Percentiles rank a stretch among this genome's conserved stretches.
phyloP scores from a whole-genome alignment of 2,329 filamentous ascomycete genomes.

The Harringtonia aguacate region DNA sequence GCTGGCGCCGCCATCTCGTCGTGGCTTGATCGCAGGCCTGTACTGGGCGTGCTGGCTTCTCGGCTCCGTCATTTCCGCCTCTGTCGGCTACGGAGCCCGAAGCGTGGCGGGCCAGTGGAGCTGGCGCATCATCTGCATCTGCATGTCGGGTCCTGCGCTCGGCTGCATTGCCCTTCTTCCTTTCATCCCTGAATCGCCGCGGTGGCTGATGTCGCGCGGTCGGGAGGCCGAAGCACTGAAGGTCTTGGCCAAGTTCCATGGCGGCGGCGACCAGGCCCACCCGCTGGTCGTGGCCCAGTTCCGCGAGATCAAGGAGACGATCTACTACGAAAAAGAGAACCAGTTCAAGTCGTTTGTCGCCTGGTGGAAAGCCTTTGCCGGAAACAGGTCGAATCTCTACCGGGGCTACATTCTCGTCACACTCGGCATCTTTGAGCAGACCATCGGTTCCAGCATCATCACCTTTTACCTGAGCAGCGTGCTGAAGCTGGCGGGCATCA shows the following conservation, averaged over 20 bases:
- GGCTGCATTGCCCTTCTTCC: constrained; percentile 30
- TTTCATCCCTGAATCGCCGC: constrained; percentile 33
- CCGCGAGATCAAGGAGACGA: constrained; percentile 14
- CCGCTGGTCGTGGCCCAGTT: constrained; percentile 12
- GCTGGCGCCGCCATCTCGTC: constrained; percentile 18
- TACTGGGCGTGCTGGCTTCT: constrained; percentile 39
- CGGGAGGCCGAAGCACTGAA: constrained; percentile 28
- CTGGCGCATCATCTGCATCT: constrained; percentile 26
- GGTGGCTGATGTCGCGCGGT: constrained; percentile 37
- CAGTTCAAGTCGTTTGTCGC: background rate
- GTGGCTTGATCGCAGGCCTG: constrained; percentile 35
- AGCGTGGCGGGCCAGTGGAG: constrained; percentile 24
- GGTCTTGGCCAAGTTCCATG: constrained; percentile 38
- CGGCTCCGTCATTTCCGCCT: constrained; percentile 33
- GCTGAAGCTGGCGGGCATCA: constrained; percentile 40
- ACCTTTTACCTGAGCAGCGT: constrained; percentile 40
- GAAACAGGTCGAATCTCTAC: background rate
- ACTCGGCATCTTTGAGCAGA: constrained; percentile 33
- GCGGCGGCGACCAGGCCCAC: constrained; percentile 32
- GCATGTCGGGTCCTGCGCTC: constrained; percentile 22
- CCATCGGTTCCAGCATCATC: constrained; percentile 26
- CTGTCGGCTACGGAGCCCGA: constrained; percentile 30
- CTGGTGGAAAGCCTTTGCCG: constrained; percentile 1
- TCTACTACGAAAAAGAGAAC: constrained; percentile 13
- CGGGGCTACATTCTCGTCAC: background rate